phyloP scores from a whole-genome alignment of 139 green algal genomes.

The Picochlorum costavermella region DNA sequence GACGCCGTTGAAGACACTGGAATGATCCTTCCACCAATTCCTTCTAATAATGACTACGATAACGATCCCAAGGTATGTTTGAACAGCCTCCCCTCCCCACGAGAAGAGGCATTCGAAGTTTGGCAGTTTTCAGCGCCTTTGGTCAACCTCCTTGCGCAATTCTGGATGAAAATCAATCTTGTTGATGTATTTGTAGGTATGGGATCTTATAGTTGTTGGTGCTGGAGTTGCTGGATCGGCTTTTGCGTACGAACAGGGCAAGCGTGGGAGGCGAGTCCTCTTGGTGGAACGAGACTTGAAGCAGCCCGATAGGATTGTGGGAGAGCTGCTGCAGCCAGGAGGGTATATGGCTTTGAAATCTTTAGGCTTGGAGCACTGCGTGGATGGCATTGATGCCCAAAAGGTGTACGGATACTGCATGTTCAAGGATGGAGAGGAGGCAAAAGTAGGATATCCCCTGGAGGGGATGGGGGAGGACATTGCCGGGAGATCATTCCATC shows the following conservation, averaged over 20 bases:
- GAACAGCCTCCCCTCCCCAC: too few relatives aligned
- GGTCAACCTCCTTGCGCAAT: too few relatives aligned
- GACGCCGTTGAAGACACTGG: slow-evolving; percentile 14
- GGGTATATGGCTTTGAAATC: slow-evolving; percentile 85
- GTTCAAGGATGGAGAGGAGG: slow-evolving; percentile 76
- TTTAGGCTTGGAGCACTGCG: slow-evolving; percentile 74
- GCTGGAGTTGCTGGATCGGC: slow-evolving; percentile 82
- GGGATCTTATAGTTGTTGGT: slow-evolving; percentile 91
- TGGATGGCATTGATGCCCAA: slow-evolving; percentile 82
- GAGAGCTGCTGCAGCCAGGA: slow-evolving; percentile 95
- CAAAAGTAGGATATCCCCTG: slow-evolving; percentile 74
- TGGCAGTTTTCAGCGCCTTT: too few relatives aligned
- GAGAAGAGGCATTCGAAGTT: too few relatives aligned
- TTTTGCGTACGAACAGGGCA: slow-evolving; percentile 75
- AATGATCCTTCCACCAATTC: slow-evolving; percentile 22
- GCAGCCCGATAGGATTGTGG: slow-evolving; percentile 97
- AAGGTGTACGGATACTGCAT: slow-evolving; percentile 92
- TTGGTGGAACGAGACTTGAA: slow-evolving; percentile 85
- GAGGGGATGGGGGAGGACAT: slow-evolving; percentile 65
- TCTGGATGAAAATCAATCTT: too few relatives aligned
- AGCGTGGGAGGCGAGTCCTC: slow-evolving; percentile 67
- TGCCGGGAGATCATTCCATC: slow-evolving; percentile 87
- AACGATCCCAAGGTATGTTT: slow-evolving; percentile 19
- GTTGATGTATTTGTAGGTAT: slow-evolving; percentile 43
- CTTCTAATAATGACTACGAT: slow-evolving; percentile 20